Conservation (phyloP, 1,139 yeast genomes). For the Nadsonia starkeyi-henricii region DNA sequence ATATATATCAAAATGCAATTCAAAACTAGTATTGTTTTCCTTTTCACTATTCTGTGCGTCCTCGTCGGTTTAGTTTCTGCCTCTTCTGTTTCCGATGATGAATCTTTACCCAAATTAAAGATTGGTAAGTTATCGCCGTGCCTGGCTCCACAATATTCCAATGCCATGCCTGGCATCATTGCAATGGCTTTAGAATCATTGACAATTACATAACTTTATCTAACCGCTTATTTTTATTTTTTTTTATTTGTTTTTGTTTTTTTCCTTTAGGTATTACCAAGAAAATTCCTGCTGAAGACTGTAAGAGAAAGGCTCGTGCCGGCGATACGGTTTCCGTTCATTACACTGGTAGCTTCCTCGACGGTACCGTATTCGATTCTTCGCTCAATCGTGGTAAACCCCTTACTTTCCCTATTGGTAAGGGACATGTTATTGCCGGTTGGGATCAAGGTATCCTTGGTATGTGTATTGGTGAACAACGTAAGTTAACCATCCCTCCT, state of each 20-base stretch:
- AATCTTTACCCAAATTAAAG: slow-evolving; percentile 16
- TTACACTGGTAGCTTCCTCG: slow-evolving; percentile 55
- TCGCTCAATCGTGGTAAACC: slow-evolving; percentile 54
- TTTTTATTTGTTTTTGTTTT: neutral
- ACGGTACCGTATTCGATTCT: slow-evolving; percentile 65
- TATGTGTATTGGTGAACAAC: slow-evolving; percentile 81
- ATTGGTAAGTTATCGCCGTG: slow-evolving; percentile 15
- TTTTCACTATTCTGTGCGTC: slow-evolving; percentile 9
- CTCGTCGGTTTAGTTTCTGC: slow-evolving; percentile 8
- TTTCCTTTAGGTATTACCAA: slow-evolving; percentile 28
- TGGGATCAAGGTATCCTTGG: slow-evolving; percentile 76
- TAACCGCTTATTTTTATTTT: no score
- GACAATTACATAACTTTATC: no score
- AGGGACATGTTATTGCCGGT: slow-evolving; percentile 67
- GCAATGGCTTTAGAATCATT: no score
- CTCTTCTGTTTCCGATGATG: slow-evolving; percentile 11
- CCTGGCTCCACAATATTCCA: no score
- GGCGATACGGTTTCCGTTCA: slow-evolving; percentile 65
- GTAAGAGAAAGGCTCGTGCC: slow-evolving; percentile 38
- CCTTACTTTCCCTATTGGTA: slow-evolving; percentile 53
- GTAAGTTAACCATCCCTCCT: slow-evolving; percentile 66
- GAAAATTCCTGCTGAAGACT: slow-evolving; percentile 35
- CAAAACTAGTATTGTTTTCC: slow-evolving; percentile 7
- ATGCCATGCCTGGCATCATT: no score
- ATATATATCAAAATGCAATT: no score